Evolutionary conservation across 106 monocot genomes (phyloP).

Genomic region (Acanthochlamys bracteata): DNA sequence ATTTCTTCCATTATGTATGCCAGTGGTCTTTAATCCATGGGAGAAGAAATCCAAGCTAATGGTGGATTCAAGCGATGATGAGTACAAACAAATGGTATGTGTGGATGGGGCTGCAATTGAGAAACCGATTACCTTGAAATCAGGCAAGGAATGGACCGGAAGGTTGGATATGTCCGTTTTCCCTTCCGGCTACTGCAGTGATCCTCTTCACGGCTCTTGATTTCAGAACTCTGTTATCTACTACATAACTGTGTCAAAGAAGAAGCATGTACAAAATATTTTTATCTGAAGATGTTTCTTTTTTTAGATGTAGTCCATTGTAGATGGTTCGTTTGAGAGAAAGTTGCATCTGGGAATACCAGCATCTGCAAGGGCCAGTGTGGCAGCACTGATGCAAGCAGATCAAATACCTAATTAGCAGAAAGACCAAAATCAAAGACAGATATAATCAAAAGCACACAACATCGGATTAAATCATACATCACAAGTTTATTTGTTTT

Average conservation of each 20-base stretch:
- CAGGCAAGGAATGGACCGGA: slow-evolving; percentile 87
- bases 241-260: slow-evolving; percentile 76
- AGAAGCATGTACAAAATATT: not conserved
- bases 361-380: slow-evolving; percentile 88
- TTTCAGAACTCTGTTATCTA: slow-evolving; percentile 33
- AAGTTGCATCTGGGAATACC: slow-evolving; percentile 95
- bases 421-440: too few relatives aligned
- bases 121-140: slow-evolving; percentile 55
- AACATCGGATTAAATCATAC: too few relatives aligned
- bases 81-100: slow-evolving; percentile 92
- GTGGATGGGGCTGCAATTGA: slow-evolving; percentile 72
- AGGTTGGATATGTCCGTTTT: slow-evolving; percentile 60
- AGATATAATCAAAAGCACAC: too few relatives aligned
- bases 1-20: not conserved
- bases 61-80: slow-evolving; percentile 76
- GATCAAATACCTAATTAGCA: slow-evolving; percentile 85
- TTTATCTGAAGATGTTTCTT: not conserved
- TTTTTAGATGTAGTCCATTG: not conserved
- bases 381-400: slow-evolving; percentile 95
- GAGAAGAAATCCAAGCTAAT: slow-evolving; percentile 84
- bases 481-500: too few relatives aligned
- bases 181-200: slow-evolving; percentile 66
- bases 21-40: slow-evolving; percentile 98
- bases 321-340: too few relatives aligned
- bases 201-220: slow-evolving; percentile 23